Percentiles rank a stretch among this genome's conserved stretches.
Evolutionary conservation across 306 rosid genomes (phyloP).

Genomic region (Clitoria ternatea): DNA sequence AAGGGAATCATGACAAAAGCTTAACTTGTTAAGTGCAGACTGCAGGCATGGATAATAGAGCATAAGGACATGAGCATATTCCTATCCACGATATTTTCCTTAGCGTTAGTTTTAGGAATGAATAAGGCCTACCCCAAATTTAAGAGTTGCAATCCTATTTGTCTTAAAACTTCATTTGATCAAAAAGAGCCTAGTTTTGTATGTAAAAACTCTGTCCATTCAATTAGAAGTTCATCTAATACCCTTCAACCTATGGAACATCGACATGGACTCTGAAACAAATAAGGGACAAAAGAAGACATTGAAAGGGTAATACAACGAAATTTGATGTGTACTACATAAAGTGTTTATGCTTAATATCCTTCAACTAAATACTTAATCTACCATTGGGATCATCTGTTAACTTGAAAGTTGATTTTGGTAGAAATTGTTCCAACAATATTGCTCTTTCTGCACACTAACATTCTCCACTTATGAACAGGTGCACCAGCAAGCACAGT

Average conservation of each 20-base stretch:
- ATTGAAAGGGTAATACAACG: not conserved
- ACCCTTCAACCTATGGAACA: not conserved
- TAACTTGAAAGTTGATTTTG: not conserved
- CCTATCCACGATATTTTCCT: not conserved
- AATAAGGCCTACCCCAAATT: too few relatives aligned
- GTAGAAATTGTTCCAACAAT: not conserved
- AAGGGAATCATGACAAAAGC: too few relatives aligned
- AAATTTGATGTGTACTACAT: not conserved
- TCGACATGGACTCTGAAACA: not conserved
- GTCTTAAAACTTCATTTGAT: not conserved
- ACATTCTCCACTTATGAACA: conserved; percentile 21
- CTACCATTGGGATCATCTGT: not conserved
- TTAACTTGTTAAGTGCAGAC: too few relatives aligned
- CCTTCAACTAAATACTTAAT: not conserved
- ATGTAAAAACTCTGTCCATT: not conserved
- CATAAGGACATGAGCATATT: not conserved
- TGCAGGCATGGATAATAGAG: too few relatives aligned
- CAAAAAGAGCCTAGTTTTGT: not conserved
- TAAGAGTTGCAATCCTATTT: too few relatives aligned
- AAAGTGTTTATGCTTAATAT: not conserved
- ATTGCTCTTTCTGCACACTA: not conserved
- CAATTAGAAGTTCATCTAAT: not conserved
- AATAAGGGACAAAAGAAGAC: not conserved
- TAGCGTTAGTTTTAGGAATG: too few relatives aligned
- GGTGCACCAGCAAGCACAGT: conserved; percentile 92